phyloP scores from a whole-genome alignment of 169 alveolate genomes.

The Eimeria brunetti region DNA sequence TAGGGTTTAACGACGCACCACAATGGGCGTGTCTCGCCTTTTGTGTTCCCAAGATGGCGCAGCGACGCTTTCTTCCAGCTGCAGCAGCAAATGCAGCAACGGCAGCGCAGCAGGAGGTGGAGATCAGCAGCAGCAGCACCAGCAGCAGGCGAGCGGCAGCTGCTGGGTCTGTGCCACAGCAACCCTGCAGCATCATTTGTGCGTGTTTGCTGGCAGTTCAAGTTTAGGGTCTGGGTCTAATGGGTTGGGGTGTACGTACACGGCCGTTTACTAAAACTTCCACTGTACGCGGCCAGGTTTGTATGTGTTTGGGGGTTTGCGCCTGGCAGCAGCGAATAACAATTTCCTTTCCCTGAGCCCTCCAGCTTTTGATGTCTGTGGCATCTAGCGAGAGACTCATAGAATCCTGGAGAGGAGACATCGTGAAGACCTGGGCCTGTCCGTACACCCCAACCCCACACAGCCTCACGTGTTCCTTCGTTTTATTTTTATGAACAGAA shows the following conservation, averaged over 20 bases:
- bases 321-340: conserved; percentile 61
- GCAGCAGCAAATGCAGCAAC: neutral
- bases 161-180: neutral
- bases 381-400: neutral
- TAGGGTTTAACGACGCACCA: conserved; percentile 57
- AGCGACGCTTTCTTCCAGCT: conserved; percentile 83
- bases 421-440: neutral
- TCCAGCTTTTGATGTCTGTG: neutral
- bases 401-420: conserved; percentile 12
- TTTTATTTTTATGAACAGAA: neutral
- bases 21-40: conserved; percentile 91
- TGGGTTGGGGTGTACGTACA: conserved; percentile 13
- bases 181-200: neutral
- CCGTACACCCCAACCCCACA: neutral
- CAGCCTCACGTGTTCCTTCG: neutral
- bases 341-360: conserved; percentile 4
- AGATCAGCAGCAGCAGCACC: neutral
- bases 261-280: conserved; percentile 64
- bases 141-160: neutral
- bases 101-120: neutral
- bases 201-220: neutral
- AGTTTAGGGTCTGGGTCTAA: neutral
- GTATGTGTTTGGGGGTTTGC: conserved; percentile 49
- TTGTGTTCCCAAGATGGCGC: conserved; percentile 93
- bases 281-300: conserved; percentile 72